Evolutionary conservation across 2,329 filamentous ascomycete genomes (phyloP).

Genomic region (Microdochium nivale): DNA sequence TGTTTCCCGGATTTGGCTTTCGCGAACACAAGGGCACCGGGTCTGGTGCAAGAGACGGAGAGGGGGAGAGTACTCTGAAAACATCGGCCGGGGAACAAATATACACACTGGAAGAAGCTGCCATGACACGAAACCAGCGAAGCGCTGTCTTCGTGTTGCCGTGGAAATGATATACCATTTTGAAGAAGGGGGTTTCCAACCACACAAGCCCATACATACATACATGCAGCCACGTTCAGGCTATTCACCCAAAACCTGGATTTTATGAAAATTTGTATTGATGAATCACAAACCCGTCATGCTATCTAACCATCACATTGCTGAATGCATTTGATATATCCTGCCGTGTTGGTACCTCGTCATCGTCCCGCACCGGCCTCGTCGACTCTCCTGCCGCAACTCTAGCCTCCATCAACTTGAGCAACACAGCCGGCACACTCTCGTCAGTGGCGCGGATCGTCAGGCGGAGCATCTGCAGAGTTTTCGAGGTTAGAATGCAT

Average conservation of each 20-base stretch:
- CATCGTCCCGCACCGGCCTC: slow-evolving; percentile 26
- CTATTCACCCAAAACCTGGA: background rate
- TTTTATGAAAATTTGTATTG: background rate
- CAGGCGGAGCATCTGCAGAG: slow-evolving; percentile 80
- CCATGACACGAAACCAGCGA: too few relatives aligned
- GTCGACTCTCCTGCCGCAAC: slow-evolving; percentile 48
- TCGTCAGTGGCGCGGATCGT: slow-evolving; percentile 94
- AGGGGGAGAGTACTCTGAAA: too few relatives aligned
- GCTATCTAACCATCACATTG: slow-evolving; percentile 42
- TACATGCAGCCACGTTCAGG: too few relatives aligned
- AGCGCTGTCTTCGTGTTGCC: too few relatives aligned
- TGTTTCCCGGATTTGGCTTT: too few relatives aligned
- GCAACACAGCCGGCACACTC: slow-evolving; percentile 66
- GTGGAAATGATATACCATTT: too few relatives aligned
- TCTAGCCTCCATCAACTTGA: slow-evolving; percentile 82
- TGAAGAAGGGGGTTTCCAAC: too few relatives aligned
- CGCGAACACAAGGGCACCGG: too few relatives aligned
- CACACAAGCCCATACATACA: too few relatives aligned
- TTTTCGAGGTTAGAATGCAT: slow-evolving; percentile 12
- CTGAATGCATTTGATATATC: slow-evolving; percentile 49
- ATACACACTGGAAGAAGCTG: too few relatives aligned
- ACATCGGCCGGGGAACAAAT: too few relatives aligned
- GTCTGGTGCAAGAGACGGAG: too few relatives aligned
- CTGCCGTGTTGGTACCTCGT: slow-evolving; percentile 31
- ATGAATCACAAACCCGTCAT: background rate